Evolutionary conservation across 2,329 filamentous ascomycete genomes (phyloP).

Genomic region (Hymenoscyphus scutula): DNA sequence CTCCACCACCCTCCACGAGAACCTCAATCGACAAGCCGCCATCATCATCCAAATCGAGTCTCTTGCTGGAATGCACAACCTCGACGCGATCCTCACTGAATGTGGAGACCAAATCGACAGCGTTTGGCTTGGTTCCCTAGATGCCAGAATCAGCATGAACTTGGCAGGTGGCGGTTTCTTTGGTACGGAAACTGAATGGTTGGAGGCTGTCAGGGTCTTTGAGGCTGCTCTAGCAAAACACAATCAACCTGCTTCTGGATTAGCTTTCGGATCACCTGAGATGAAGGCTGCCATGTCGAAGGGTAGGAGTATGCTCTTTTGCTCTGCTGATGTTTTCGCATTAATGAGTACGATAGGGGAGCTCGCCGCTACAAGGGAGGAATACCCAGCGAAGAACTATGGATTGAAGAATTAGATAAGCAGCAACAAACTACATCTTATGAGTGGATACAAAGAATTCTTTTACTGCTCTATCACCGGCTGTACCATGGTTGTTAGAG

Average conservation of each 20-base stretch:
- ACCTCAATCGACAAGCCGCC: slow-evolving; percentile 47
- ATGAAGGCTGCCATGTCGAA: slow-evolving; percentile 17
- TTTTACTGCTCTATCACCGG: too few relatives aligned
- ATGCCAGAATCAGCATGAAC: slow-evolving; percentile 46
- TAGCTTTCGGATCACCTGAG: slow-evolving; percentile 29
- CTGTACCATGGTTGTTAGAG: too few relatives aligned
- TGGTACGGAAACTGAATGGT: slow-evolving; percentile 43
- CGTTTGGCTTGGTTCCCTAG: slow-evolving; percentile 47
- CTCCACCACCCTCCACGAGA: slow-evolving; percentile 38
- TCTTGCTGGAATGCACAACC: slow-evolving; percentile 44
- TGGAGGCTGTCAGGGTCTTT: slow-evolving; percentile 40
- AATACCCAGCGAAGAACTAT: slow-evolving; percentile 9
- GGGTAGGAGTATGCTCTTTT: slow-evolving; percentile 28
- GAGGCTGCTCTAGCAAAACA: slow-evolving; percentile 44
- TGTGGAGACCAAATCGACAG: slow-evolving; percentile 44
- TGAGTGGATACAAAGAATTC: too few relatives aligned
- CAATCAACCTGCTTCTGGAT: slow-evolving; percentile 40
- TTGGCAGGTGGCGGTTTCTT: slow-evolving; percentile 35
- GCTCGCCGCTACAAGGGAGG: slow-evolving; percentile 4
- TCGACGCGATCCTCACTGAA: slow-evolving; percentile 49
- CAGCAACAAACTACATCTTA: too few relatives aligned
- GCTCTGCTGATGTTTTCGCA: slow-evolving; percentile 14
- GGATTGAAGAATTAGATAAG: not conserved
- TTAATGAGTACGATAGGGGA: slow-evolving; percentile 12
- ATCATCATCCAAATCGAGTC: slow-evolving; percentile 50